Evolutionary conservation across 768 basidiomycete species (phyloP).

Genomic region (Galerina marginata): DNA sequence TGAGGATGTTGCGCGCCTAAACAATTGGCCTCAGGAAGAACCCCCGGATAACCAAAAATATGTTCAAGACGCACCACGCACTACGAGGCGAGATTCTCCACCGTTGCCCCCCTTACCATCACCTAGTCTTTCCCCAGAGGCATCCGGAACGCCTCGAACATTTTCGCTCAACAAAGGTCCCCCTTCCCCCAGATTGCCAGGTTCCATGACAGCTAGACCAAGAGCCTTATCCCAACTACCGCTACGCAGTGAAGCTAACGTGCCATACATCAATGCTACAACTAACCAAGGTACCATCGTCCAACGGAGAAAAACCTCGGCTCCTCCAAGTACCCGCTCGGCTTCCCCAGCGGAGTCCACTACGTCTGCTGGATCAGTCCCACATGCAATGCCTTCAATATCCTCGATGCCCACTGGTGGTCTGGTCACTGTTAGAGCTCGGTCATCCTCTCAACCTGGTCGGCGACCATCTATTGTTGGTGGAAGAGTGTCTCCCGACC

Average conservation of each 20-base stretch:
- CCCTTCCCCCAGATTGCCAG: slow-evolving; percentile 55
- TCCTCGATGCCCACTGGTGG: slow-evolving; percentile 46
- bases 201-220: slow-evolving; percentile 51
- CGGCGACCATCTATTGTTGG: slow-evolving; percentile 65
- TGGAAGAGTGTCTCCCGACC: slow-evolving; percentile 59
- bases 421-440: slow-evolving; percentile 49
- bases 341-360: slow-evolving; percentile 56
- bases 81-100: slow-evolving; percentile 56
- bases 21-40: slow-evolving; percentile 21
- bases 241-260: slow-evolving; percentile 43
- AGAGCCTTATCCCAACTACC: slow-evolving; percentile 61
- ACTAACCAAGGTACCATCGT: slow-evolving; percentile 71
- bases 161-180: slow-evolving; percentile 41
- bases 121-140: slow-evolving; percentile 35
- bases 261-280: slow-evolving; percentile 52
- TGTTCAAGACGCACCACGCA: slow-evolving; percentile 48
- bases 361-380: slow-evolving; percentile 47
- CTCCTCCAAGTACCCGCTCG: slow-evolving; percentile 61
- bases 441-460: slow-evolving; percentile 81
- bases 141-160: slow-evolving; percentile 39
- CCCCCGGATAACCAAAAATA: slow-evolving; percentile 33
- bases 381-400: slow-evolving; percentile 39
- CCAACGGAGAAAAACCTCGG: slow-evolving; percentile 69
- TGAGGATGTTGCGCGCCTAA: slow-evolving; percentile 36
- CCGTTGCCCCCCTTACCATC: slow-evolving; percentile 73